Evolutionary conservation across 495 filamentous ascomycete species (phyloP).

Genomic region (Terfezia claveryi): DNA sequence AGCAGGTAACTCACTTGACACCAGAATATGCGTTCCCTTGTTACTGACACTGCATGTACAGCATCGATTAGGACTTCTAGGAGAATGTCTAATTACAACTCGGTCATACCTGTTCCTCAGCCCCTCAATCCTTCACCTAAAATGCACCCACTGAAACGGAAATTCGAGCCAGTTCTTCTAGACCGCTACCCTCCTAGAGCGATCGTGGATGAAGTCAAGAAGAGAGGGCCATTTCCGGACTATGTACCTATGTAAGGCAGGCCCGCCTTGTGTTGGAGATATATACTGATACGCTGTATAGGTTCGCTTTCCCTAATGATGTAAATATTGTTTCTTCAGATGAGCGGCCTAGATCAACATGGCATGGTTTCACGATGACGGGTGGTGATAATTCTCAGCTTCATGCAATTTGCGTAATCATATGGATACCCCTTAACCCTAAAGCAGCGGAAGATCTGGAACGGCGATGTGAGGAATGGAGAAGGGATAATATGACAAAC

Average conservation of each 20-base stretch:
- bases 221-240: conserved; percentile 77
- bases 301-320: conserved; percentile 45
- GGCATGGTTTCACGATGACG: conserved; percentile 98
- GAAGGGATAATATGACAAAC: conserved; percentile 82
- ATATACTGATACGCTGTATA: not conserved
- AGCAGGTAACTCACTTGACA: conserved; percentile 15
- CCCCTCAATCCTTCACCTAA: conserved; percentile 72
- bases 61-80: conserved; percentile 77
- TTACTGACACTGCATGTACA: conserved; percentile 21
- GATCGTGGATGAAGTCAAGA: conserved; percentile 53
- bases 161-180: conserved; percentile 81
- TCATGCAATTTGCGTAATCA: conserved; percentile 74
- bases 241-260: conserved; percentile 87
- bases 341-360: conserved; percentile 76
- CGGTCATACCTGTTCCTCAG: conserved; percentile 82
- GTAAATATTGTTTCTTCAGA: conserved; percentile 90
- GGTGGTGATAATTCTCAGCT: conserved; percentile 74
- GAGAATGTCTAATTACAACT: conserved; percentile 91
- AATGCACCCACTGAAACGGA: conserved; percentile 84
- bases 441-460: conserved; percentile 73
- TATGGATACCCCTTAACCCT: conserved; percentile 74
- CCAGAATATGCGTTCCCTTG: not conserved
- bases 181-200: conserved; percentile 77
- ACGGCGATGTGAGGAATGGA: conserved; percentile 80
- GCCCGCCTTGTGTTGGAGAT: too few relatives aligned